A percentile compares a stretch with the other conserved stretches of the same genome.
These are phyloP conservation scores for Penicillium sclerotiorum DNA, from an alignment of 2,329 filamentous ascomycete genomes.

Conservation along the genomic window DNA sequence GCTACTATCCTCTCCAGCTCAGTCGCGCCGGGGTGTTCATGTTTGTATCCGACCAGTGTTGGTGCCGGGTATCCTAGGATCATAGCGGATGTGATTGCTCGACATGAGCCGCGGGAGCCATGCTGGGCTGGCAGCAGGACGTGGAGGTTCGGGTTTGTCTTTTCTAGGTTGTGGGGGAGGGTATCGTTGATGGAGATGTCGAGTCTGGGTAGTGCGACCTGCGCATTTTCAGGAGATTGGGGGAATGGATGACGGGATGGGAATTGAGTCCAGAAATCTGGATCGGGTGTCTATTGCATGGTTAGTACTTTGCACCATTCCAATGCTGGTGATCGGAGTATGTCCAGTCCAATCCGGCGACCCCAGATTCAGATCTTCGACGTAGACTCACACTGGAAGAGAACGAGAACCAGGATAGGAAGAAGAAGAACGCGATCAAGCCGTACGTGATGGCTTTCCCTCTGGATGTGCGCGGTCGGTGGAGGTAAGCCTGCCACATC, in stretches of 20 bases:
- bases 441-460: conserved; percentile 26
- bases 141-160: conserved; percentile 52
- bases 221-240: conserved; percentile 34
- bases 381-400: conserved; percentile 22
- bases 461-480: conserved; percentile 31
- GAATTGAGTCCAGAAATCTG: conserved; percentile 37
- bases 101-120: conserved; percentile 58
- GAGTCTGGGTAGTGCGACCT: conserved; percentile 27
- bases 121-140: conserved; percentile 56
- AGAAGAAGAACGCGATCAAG: conserved; percentile 26
- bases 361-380: conserved; percentile 8
- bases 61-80: conserved; percentile 63
- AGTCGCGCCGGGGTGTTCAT: conserved; percentile 30
- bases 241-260: conserved; percentile 36
- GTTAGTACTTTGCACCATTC: not conserved
- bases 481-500: conserved; percentile 29
- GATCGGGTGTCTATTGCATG: conserved; percentile 22
- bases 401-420: conserved; percentile 24
- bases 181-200: conserved; percentile 29
- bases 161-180: conserved; percentile 35
- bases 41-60: conserved; percentile 53
- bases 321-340: not conserved
- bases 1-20: conserved; percentile 48
- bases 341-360: not conserved
- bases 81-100: conserved; percentile 59